Base-by-base conservation (phyloP, 345 rosid genomes). In the Physaria fendleri region DNA sequence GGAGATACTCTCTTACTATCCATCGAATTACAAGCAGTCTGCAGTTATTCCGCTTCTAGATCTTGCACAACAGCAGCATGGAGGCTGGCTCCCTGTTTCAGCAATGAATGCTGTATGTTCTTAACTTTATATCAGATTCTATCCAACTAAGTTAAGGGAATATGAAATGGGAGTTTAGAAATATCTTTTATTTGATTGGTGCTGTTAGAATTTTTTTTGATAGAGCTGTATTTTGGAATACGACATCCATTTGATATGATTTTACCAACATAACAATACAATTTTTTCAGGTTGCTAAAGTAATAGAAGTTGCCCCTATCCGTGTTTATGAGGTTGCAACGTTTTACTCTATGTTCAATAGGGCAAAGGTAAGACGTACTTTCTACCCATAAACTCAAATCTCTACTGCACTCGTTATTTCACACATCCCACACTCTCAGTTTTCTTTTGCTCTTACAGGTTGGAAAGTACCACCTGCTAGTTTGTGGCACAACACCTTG, bases 401-500 rank as follows among this genome's bases (percentile, higher is more conserved):
- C 43, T 45, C 35, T 8, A 12, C 32, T 11, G 17, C 48, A 2
- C 62, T 29, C 22, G 13, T 60, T 29, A 21, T 48, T 49, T 28
- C 32, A 58, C 54, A 42, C 15, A 48, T 14, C 48, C 0, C 62
- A 13, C 14, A 1, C 56, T 50, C 61, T 50, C 61, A 30, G 23
- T 47, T 48, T 37, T 29, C 71, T 33, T 35, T 64, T 68, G 27
- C 25, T 56, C 62, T 62, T 68, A 69, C 74, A 94, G 99, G 97
- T 94, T 4, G 95, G 99, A 62, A 84, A 82, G 77, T 90, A 94
- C 77, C 99, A 94, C 72, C 79, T 94, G 11, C 71, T 94, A 78
- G 99, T 94, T 72, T 94, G 99, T 69, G 96, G 99, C 70, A 94
- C 99, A 38, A 85, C 99, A 62, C 99, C 99, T 67, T 94, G 97